Percentiles rank a stretch among this genome's conserved stretches.
These are phyloP conservation scores for Phalaenopsis equestris DNA, from an alignment of 106 monocot genomes.

Conservation along the genomic window DNA sequence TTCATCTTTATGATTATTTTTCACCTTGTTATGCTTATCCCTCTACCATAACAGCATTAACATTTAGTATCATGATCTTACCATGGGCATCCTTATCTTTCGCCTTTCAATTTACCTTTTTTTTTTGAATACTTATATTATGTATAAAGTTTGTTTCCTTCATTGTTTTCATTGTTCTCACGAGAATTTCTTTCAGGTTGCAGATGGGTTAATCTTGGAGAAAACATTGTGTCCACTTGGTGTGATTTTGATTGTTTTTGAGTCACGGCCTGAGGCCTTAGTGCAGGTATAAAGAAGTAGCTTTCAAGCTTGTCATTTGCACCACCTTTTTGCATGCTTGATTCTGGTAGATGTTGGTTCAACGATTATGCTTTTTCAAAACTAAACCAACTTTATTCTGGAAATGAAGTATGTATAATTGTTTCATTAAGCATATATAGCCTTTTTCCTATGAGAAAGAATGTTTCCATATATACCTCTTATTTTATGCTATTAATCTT, in stretches of 20 bases:
- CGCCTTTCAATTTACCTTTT: background rate
- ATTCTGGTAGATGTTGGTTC: background rate
- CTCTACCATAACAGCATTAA: background rate
- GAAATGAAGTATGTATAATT: background rate
- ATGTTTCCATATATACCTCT: background rate
- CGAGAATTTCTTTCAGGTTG: slow-evolving; percentile 34
- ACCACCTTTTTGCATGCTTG: background rate
- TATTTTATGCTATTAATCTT: background rate
- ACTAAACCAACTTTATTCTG: background rate
- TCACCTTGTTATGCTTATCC: background rate
- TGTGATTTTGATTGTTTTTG: slow-evolving; percentile 90
- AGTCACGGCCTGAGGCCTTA: slow-evolving; percentile 93
- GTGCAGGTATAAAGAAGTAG: slow-evolving; percentile 68
- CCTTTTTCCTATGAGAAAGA: background rate
- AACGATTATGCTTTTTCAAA: background rate
- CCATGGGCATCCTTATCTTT: background rate
- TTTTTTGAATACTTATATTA: background rate
- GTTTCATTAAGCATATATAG: background rate
- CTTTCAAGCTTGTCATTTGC: slow-evolving; percentile 1
- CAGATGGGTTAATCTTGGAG: slow-evolving; percentile 75
- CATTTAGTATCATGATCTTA: background rate
- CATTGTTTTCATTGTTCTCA: background rate
- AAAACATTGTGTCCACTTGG: slow-evolving; percentile 75
- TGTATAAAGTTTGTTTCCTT: background rate
- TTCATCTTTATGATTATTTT: background rate